Base-by-base conservation (phyloP, 805 yeast genomes). In the Candida boidinii region DNA sequence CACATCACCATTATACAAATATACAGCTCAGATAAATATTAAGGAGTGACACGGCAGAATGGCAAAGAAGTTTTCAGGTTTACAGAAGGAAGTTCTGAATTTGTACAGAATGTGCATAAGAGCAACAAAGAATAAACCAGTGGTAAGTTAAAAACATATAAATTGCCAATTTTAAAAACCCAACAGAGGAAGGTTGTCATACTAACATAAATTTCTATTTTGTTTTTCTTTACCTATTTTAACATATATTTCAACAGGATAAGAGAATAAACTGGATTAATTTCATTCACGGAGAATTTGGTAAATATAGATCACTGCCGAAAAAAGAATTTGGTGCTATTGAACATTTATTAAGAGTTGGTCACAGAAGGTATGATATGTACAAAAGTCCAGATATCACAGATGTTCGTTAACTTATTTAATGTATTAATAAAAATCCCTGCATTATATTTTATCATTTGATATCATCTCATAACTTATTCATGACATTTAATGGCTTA, bases 311-410 rank as follows among this genome's bases (percentile, higher is more conserved):
- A 31, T 45, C 53, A 20, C 56, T 88, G 9, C 74, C 81, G 23
- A 78, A 81, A 53, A 79, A 83, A 44, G 94, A 85, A 43, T 88
- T 88, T 53, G 67, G 79, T 28, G 81, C 95, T 1, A 76, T 88
- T 28, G 97, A 88, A 52, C 87, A 88, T 56, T 63, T 90, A 24
- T 55, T 88, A 26, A 64, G 97, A 37, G 67, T 70, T 3, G 97
- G 97, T 4, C 65, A 70, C 39, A 75, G 78, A 48, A 65, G 81
- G 46, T 64, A 70, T 31, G 94, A 86, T 40, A 72, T 78, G 73
- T 82, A 77, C 44, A 72, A 79, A 43, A 70, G 75, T 41, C 76
- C 83, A 1, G 76, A 70, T 33, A 76, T 88, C 22, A 80, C 79
- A 40, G 82, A 85, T 45, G 79, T 85, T 22, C 68, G 63, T 42